Percentiles rank a stretch among this genome's conserved stretches.
These are phyloP conservation scores for Penicillium paxilli DNA, from an alignment of 495 filamentous ascomycete species.

Conservation along the genomic window DNA sequence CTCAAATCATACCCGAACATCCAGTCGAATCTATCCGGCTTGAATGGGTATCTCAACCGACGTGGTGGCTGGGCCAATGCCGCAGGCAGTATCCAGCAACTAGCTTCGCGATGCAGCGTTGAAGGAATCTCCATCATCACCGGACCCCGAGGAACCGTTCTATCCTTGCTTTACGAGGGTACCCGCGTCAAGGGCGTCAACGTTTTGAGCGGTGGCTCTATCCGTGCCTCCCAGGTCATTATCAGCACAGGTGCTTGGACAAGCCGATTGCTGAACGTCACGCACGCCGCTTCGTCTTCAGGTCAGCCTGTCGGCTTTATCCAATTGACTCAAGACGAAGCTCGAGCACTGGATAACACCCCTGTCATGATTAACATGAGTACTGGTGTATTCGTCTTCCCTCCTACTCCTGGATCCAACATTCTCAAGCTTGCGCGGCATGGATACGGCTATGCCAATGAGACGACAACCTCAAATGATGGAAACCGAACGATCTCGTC, in stretches of 20 bases:
- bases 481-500: conserved; percentile 22
- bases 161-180: conserved; percentile 18
- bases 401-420: conserved; percentile 50
- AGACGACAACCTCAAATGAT: conserved; percentile 31
- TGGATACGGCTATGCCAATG: conserved; percentile 63
- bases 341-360: conserved; percentile 52
- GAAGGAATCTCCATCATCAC: conserved; percentile 30
- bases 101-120: conserved; percentile 36
- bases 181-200: conserved; percentile 49
- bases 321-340: conserved; percentile 61
- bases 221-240: conserved; percentile 67
- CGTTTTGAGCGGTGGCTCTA: conserved; percentile 45
- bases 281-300: conserved; percentile 29
- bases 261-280: conserved; percentile 48
- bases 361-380: conserved; percentile 73
- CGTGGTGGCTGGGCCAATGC: conserved; percentile 76
- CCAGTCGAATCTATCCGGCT: conserved; percentile 19
- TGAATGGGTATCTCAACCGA: conserved; percentile 66
- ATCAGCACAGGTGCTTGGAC: conserved; percentile 82
- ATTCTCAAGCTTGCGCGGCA: conserved; percentile 77
- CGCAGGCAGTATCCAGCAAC: conserved; percentile 59
- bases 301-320: conserved; percentile 76
- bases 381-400: conserved; percentile 73
- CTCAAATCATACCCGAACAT: conserved; percentile 24
- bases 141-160: conserved; percentile 29